Base-by-base conservation (phyloP, 164 flowering plant genomes). In the Euptelea pleiosperma region DNA sequence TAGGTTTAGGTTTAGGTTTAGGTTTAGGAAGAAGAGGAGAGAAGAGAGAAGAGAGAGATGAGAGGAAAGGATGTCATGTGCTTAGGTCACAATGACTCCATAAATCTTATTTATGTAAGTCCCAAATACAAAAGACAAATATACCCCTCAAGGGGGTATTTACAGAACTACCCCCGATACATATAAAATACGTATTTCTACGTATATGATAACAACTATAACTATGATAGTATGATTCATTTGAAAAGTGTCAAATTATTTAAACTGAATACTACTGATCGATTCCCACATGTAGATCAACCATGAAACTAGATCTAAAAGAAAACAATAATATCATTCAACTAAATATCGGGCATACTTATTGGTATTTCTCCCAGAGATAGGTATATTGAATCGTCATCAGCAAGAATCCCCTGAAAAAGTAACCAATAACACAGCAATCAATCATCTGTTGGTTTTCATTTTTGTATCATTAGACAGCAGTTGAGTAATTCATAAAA, bases 311-410 rank as follows among this genome's bases (percentile, higher is more conserved):
- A 48, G 16, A 42, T 42, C 14, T 14, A 36, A 29, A 70, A 60
- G 54, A 51, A 62, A 66, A 70, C 61, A 70, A 73, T n/a, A 65
- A 71, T 67, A 72, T 52, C 58, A 58, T 39, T 50, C 51, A 70
- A 67, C 50, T 58, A 80, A 67, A 70, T 37, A 67, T 71, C 60
- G 29, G 76, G 71, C 94, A 67, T 87, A 91, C 93, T 79, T 73
- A 93, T 71, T 67, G 98, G 96, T 73, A 92, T 87, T 79, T 93
- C 98, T 72, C 84, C 97, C 63, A 93, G 70, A 26, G 98, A 79
- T 76, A 87, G 84, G 68, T 83, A 93, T 50, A 93, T 84, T 37
- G 88, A 68, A 67, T 93, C 98, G 66, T 87, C 98, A 35, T 89
- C 96, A 42, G 74, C 79, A 46, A 85, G 79, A 49, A 83, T 69